Evolutionary conservation across 2,329 filamentous ascomycete species (phyloP), one percentile per base, ranked within the genome.

Genomic region (Cercospora berteroae): DNA sequence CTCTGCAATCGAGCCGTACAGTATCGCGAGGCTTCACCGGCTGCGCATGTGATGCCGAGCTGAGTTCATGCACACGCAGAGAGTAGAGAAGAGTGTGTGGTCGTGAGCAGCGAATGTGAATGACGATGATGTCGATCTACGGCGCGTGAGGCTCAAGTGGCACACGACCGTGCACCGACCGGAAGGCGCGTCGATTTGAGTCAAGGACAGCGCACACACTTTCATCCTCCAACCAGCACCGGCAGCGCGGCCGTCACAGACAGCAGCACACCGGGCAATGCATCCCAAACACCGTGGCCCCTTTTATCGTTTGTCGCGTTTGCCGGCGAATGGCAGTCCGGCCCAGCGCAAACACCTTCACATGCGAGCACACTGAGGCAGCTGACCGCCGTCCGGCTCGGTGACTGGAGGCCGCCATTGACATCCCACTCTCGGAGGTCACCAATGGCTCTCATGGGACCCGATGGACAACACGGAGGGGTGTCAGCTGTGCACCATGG

Each of bases 371-470:
- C 60, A 63, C 44, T 13, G 44, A 20, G 52, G 9, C 60, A 55
- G 48, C 44, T 63, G 60, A 63, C 60, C 44, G 10, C 36, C 27
- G 27, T 27, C 23, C 59, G 48, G 39, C 57, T 36, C 56, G 57
- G 57, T 42, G 57, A 60, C 57, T 64, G 63, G 42, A 50, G 63
- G 36, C 57, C n/a, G 63, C 42, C 42, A 65, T 65, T 60, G 63
- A 65, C 58, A 65, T 60, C 58, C 58, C 52, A 60, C 58, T 23
- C 63, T 64, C 62, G 62, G 62, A 57, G 62, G 33, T 64, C 50
- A 64, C 56, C 52, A 64, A 64, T 64, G 62, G 62, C 62, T 66
- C 48, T 52, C 65, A 67, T 25, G 61, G 33, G 66, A 63, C 29
- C 27, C 18, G 42, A 39, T 60, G 36, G 50, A 25, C 66, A 64